Evolutionary conservation across 306 rosid genomes (phyloP), one percentile per base, ranked within the genome.

Genomic region (Delonix regia): DNA sequence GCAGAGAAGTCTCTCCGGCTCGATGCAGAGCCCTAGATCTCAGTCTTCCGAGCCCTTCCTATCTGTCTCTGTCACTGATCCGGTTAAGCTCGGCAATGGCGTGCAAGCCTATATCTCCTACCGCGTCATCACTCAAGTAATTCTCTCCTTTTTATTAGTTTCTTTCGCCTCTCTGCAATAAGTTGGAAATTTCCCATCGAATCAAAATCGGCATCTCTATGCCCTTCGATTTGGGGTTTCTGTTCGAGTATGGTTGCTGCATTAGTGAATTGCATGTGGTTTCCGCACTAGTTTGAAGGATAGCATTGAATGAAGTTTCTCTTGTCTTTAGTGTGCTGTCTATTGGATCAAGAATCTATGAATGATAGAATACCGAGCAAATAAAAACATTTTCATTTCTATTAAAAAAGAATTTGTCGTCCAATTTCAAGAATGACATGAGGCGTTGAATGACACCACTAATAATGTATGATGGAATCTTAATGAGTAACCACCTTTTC

Each of bases 41-140:
- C 97, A 93, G 64, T 86, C 90, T 3, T 89, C 98, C 42, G 94
- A 85, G 84, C 98, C 94, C 6, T 86, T 80, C 78, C 94, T 95
- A 19, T 91, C 92, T 9, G 99, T 95, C 67, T 91, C 90, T 11
- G 96, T 95, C 33, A 87, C 94, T 41, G 99, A 95, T 89, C 98
- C 98, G 49, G 98, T 95, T 74, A 95, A 95, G 84, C 91, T 95
- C 77, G 98, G 99, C 82, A 95, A 93, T 91, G 99, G 99, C 85
- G 98, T 95, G 78, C 99, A 95, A 81, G 89, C 99, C 44, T 95
- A 92, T 76, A 88, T 95, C 85, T 95, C 99, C 28, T 95, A 95
- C 79, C 94, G 99, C 80, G 99, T 92, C 79, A 89, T 93, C 85
- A 91, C 98, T 42, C 90, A 86, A 89, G 99, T 95, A 76, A 60